Percentiles rank a stretch among this genome's conserved stretches.
These are phyloP conservation scores for Tylopilus felleus DNA, from an alignment of 768 basidiomycete genomes.

Conservation along the genomic window DNA sequence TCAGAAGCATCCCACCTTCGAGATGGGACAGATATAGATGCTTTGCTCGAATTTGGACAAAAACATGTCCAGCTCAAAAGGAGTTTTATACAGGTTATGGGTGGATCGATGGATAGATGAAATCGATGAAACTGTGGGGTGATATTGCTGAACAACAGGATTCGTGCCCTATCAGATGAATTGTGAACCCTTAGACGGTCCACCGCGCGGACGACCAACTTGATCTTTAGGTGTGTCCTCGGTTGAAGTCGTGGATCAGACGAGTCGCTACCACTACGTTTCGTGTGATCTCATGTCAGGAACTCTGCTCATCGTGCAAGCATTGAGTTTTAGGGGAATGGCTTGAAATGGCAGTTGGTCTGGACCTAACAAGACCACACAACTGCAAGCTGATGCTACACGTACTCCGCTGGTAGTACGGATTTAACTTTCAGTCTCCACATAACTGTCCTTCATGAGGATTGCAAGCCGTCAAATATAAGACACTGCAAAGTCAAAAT, in stretches of 20 bases:
- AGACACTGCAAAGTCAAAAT: slow-evolving; percentile 8
- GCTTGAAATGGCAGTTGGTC: background rate
- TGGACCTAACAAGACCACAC: slow-evolving; percentile 14
- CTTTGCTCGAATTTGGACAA: too few species aligned
- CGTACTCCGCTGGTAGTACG: background rate
- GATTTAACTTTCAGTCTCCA: background rate
- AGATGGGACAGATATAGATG: background rate
- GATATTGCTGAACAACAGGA: background rate
- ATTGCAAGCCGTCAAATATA: slow-evolving; percentile 3
- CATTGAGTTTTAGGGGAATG: background rate
- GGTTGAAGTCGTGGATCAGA: background rate
- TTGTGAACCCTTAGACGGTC: background rate
- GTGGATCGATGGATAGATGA: background rate
- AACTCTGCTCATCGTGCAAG: too few species aligned
- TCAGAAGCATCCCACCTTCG: background rate
- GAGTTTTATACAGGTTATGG: background rate
- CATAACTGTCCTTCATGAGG: background rate
- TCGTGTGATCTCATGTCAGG: too few species aligned
- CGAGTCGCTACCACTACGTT: background rate
- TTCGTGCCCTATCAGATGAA: background rate
- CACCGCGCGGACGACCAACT: background rate
- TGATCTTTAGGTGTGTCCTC: background rate
- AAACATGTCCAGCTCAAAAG: background rate
- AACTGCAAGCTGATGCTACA: background rate
- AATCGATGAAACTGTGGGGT: background rate